A percentile compares a stretch with the other conserved stretches of the same genome.
phyloP scores from a whole-genome alignment of 2,329 filamentous ascomycete genomes.

The Fusarium tupiense region DNA sequence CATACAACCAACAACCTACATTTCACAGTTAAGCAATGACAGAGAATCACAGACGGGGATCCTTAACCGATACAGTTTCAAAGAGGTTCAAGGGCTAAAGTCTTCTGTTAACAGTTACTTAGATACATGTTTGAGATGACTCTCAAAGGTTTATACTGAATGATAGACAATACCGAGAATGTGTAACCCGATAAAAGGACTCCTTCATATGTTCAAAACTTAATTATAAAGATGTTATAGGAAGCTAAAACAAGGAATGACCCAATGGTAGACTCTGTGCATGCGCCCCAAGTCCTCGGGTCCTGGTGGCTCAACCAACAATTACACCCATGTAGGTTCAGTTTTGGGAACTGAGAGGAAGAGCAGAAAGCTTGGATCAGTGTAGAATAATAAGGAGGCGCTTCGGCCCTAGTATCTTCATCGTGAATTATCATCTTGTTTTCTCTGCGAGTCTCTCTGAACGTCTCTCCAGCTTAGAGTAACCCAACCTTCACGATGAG shows the following conservation, averaged over 20 bases:
- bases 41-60: background rate
- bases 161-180: background rate
- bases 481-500: background rate
- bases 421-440: background rate
- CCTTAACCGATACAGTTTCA: too few species aligned
- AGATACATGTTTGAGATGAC: too few species aligned
- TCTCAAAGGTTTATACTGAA: background rate
- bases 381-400: background rate
- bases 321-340: background rate
- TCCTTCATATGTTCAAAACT: background rate
- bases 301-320: background rate
- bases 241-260: background rate
- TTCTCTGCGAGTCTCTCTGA: background rate
- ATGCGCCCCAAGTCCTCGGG: conserved; percentile 5
- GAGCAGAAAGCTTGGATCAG: background rate
- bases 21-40: too few species aligned
- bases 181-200: background rate
- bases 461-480: background rate
- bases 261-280: background rate
- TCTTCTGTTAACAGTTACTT: background rate
- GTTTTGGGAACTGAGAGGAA: background rate
- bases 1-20: background rate
- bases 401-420: background rate
- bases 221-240: background rate
- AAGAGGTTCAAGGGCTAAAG: background rate